Conservation (phyloP, 352 stramenopile genomes). For the Pythium plurisporium region DNA sequence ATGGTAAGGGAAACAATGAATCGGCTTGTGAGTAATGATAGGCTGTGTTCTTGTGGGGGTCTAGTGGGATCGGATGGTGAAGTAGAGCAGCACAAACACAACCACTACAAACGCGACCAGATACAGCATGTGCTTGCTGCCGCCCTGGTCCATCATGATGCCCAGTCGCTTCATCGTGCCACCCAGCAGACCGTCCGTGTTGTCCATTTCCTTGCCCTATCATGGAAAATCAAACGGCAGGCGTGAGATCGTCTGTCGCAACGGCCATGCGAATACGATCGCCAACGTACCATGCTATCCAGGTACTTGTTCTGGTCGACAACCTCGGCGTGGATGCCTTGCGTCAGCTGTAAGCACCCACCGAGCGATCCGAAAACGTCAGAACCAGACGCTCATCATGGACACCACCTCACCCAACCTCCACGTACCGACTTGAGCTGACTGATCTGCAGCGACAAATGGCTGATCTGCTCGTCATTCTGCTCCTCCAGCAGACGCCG, state of each 20-base stretch:
- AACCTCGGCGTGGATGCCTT: conserved; percentile 76
- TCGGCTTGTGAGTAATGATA: no score
- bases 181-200: conserved; percentile 74
- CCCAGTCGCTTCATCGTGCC: conserved; percentile 84
- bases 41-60: no score
- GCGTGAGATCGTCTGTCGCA: no score
- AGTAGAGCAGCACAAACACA: conserved; percentile 85
- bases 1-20: no score
- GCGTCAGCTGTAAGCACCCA: conserved; percentile 57
- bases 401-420: not conserved
- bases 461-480: conserved; percentile 86
- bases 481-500: conserved; percentile 79
- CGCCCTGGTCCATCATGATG: conserved; percentile 84
- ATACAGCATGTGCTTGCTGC: conserved; percentile 88
- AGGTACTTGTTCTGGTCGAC: conserved; percentile 80
- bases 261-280: no score
- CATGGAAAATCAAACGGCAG: not conserved
- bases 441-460: conserved; percentile 84
- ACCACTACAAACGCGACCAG: conserved; percentile 80
- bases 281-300: conserved; percentile 61
- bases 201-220: conserved; percentile 83
- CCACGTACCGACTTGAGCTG: conserved; percentile 72
- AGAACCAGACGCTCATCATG: not conserved
- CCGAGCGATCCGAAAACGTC: no score
- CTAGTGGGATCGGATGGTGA: conserved; percentile 69